phyloP scores from a whole-genome alignment of 2,329 filamentous ascomycete species.

The Elsinoe necatrix region DNA sequence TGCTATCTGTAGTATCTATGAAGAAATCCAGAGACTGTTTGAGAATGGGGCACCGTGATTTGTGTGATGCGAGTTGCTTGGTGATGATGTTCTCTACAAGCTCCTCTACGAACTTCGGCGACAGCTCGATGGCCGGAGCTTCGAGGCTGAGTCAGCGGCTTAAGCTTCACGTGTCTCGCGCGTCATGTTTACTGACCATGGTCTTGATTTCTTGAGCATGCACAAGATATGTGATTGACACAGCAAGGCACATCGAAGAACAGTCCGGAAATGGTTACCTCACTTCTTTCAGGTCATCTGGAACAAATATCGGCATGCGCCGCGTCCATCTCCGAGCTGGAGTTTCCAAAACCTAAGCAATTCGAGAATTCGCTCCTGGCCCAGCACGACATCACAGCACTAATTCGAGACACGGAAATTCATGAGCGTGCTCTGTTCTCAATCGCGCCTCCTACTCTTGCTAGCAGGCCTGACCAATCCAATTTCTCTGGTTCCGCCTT shows the following conservation, averaged over 20 bases:
- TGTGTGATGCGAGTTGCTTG: neutral
- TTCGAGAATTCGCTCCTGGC: constrained; percentile 90
- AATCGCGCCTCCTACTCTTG: constrained; percentile 59
- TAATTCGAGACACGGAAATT: constrained; percentile 90
- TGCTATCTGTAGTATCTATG: neutral
- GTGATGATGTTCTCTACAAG: neutral
- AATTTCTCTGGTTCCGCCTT: constrained; percentile 28
- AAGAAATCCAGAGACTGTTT: neutral
- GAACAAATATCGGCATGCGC: constrained; percentile 44
- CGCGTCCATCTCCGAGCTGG: constrained; percentile 40
- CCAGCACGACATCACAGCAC: constrained; percentile 80
- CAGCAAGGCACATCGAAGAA: neutral
- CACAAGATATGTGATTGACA: neutral
- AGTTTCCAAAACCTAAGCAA: constrained; percentile 79
- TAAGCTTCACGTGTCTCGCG: constrained; percentile 15
- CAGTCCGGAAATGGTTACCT: constrained; percentile 3
- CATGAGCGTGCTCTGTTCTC: constrained; percentile 95
- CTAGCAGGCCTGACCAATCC: constrained; percentile 32
- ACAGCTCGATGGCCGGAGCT: constrained; percentile 1
- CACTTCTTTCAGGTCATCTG: constrained; percentile 41
- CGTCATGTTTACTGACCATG: constrained; percentile 6
- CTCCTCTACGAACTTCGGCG: constrained; percentile 5
- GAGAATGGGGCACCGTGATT: neutral
- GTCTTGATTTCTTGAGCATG: neutral
- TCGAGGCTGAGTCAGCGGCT: neutral